Base-by-base conservation (phyloP, 2,329 filamentous ascomycete genomes). In the Fusarium praegraminearum region DNA sequence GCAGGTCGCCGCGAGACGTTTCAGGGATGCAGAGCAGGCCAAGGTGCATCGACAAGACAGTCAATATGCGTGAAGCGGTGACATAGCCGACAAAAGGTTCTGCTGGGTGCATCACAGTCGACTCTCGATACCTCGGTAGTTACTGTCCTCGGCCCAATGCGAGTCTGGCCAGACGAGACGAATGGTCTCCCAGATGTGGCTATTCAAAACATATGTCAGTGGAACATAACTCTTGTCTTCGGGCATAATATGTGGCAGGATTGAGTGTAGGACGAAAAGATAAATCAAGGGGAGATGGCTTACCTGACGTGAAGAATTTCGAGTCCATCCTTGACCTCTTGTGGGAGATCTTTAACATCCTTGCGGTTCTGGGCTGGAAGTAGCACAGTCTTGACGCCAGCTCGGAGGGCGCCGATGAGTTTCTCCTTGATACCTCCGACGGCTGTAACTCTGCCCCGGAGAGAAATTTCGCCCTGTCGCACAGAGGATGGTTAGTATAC, bases 361-460 rank as follows among this genome's bases (percentile, higher is more conserved):
- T 98, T 98, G 69, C 90, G 87, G 79, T 99, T 99, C 73, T 93
- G 91, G 33, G 91, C 87, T 5, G 96, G 96, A 10, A 99, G 83
- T 64, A 99, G 80, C 10, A 99, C 95, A 33, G 93, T 95, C 86
- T 97, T 97, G 66, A 99, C 95, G 30, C 96, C 96, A 3, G 96
- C 96, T 57, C 95, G 88, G 77, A 97, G 85, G 11, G 96, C 96
- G 24, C 96, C 96, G 77, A 99, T 98, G 55, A 98, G 86, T 81
- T 99, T 99, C 87, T 99, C 95, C 82, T 98, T 98, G 83, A 99
- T 98, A 20, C 96, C 96, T 55, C 96, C 96, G 36, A 99, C 96
- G 28, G 95, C 93, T 81, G 96, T 93, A 59, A 99, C 92, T 70
- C 94, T 90, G 24, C 96, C 96, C 43, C 96, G 89, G 28, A 99